Conservation (phyloP, 164 flowering plant genomes). For the Malania oleifera region DNA sequence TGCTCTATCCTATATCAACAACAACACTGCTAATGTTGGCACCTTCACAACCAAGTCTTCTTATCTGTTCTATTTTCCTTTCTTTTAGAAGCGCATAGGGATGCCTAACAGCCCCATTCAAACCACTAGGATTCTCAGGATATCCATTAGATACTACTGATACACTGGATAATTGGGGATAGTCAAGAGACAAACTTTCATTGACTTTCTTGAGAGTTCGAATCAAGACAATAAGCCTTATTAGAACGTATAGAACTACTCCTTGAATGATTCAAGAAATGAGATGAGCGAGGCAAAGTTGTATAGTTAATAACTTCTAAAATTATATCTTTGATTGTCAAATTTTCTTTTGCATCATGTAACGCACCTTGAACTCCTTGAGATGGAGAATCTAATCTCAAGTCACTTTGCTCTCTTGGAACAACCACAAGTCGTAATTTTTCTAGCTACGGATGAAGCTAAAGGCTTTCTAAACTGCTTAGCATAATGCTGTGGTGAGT, state of each 20-base stretch:
- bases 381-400: constrained; percentile 17
- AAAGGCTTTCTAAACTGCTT: constrained; percentile 22
- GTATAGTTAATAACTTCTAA: constrained; percentile 33
- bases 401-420: constrained; percentile 18
- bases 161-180: constrained; percentile 18
- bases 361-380: constrained; percentile 10
- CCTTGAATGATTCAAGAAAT: constrained; percentile 20
- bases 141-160: constrained; percentile 26
- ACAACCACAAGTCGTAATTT: constrained; percentile 6
- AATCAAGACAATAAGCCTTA: constrained; percentile 19
- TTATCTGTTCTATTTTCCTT: constrained; percentile 20
- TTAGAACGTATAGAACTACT: constrained; percentile 16
- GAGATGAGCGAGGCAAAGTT: too few species aligned
- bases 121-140: constrained; percentile 20
- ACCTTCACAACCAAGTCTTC: constrained; percentile 21
- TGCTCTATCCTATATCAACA: constrained; percentile 45
- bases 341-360: constrained; percentile 45
- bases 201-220: constrained; percentile 21
- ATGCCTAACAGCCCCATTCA: constrained; percentile 14
- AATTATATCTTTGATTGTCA: constrained; percentile 42
- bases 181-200: constrained; percentile 15
- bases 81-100: constrained; percentile 25
- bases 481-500: constrained; percentile 11
- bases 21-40: constrained; percentile 15
- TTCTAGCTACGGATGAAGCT: constrained; percentile 11